Base-by-base conservation (phyloP, 352 stramenopile genomes). In the Saprolegnia diclina region DNA sequence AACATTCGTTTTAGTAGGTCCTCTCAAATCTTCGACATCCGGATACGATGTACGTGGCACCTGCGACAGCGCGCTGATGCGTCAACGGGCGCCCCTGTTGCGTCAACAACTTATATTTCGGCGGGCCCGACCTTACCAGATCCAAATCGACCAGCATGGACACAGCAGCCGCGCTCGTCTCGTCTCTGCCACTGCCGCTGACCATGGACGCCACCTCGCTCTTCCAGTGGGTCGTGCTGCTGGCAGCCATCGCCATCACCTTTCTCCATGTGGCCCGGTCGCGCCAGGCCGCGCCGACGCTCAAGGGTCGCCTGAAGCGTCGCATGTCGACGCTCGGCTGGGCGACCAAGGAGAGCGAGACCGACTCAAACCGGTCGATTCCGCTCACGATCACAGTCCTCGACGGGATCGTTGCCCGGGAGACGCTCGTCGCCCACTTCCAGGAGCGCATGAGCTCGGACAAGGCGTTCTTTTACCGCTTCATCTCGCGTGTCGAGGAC, bases 301-400 rank as follows among this genome's bases (percentile, higher is more conserved):
- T 24, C 19, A 45, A 59, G 13, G 22, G 45, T 19, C 32, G 40
- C 6, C 72, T 84, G 24, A 79, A 77, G 53, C 82, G 84, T 22
- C 82, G 82, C 61, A 85, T 92, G 73, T 86, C 76, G 22, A 88
- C 77, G 71, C 89, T 91, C 37, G 85, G 85, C 26, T 72, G 87
- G 40, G 81, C 83, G 32, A 92, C 85, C 59, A 74, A 90, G 5
- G 75, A 89, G 21, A 86, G 82, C 14, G 85, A 92, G 74, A 83
- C 83, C 63, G 81, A 78, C 13, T 83, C 82, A 16, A 92, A 92
- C 74, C 71, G 88, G 64, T 91, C 82, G 37, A 91, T 92, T 64
- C 82, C 83, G 42, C 78, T 92, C 63, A 84, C 71, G 18, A 76
- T 91, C 54, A 71, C 90, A 18, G 80, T 80, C 5, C 64, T 92